A percentile compares a stretch with the other conserved stretches of the same genome.
Evolutionary conservation across 1,139 yeast genomes (phyloP).

Genomic region (Nakaseomyces kungkrabaensis): DNA sequence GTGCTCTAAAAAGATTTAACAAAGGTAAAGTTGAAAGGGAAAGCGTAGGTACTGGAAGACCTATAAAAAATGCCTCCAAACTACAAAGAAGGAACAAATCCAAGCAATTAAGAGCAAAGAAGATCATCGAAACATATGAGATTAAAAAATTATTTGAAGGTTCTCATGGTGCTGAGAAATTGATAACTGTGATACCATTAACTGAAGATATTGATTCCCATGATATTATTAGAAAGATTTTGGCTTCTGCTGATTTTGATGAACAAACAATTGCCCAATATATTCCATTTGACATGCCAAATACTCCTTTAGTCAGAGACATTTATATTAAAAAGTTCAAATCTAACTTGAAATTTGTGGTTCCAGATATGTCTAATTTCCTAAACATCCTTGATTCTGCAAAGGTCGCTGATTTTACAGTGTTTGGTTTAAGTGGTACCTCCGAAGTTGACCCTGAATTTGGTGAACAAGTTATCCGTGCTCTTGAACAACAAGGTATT

Average conservation of each 20-base stretch:
- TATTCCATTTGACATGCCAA: conserved; percentile 29
- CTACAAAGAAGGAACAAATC: conserved; percentile 69
- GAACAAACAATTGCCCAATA: conserved; percentile 7
- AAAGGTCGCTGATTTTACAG: conserved; percentile 77
- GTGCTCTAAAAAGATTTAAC: conserved; percentile 63
- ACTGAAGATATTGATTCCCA: conserved; percentile 58
- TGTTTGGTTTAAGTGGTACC: conserved; percentile 77
- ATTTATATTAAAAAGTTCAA: conserved; percentile 56
- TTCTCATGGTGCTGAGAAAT: conserved; percentile 66
- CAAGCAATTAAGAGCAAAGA: conserved; percentile 66
- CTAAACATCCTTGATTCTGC: conserved; percentile 75
- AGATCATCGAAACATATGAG: conserved; percentile 44
- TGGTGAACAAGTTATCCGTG: conserved; percentile 85
- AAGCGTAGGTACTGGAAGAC: conserved; percentile 31
- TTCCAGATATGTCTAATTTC: conserved; percentile 63
- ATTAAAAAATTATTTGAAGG: conserved; percentile 70
- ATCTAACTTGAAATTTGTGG: conserved; percentile 60
- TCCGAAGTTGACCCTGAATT: conserved; percentile 67
- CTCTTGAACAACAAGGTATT: conserved; percentile 87
- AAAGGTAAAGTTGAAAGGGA: conserved; percentile 85
- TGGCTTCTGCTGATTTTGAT: conserved; percentile 32
- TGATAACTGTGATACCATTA: conserved; percentile 71
- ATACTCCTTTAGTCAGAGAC: conserved; percentile 33
- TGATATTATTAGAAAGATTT: conserved; percentile 45
- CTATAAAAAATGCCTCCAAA: conserved; percentile 44